Evolutionary conservation across 495 filamentous ascomycete genomes (phyloP).

Genomic region (Hamigera avellanea): DNA sequence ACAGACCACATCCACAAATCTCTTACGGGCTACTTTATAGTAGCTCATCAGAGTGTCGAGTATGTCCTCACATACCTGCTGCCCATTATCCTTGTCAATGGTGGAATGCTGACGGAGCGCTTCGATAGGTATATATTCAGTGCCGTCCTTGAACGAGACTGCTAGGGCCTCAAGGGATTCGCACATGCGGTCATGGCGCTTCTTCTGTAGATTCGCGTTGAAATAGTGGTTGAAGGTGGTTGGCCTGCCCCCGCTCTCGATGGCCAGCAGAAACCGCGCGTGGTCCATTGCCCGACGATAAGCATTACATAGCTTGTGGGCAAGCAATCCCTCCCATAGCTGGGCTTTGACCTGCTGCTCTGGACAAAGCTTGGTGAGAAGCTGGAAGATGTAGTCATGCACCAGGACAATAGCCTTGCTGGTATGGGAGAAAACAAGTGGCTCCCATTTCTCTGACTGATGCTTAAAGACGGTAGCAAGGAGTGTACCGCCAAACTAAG

Average conservation of each 20-base stretch:
- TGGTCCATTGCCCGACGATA: constrained; percentile 35
- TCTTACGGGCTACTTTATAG: constrained; percentile 45
- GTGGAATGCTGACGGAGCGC: no score
- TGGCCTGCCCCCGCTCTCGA: constrained; percentile 34
- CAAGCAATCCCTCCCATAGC: constrained; percentile 29
- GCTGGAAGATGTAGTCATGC: constrained; percentile 32
- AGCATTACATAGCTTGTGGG: constrained; percentile 25
- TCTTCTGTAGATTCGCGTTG: constrained; percentile 34
- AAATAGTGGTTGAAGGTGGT: constrained; percentile 45
- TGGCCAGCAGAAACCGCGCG: constrained; percentile 31
- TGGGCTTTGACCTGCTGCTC: constrained; percentile 24
- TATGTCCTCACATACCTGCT: constrained; percentile 27
- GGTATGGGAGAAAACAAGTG: constrained; percentile 35
- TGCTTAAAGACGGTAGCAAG: constrained; percentile 37
- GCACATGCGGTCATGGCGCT: constrained; percentile 13
- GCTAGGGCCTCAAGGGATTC: no score
- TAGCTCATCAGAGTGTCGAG: constrained; percentile 48
- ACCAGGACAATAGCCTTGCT: constrained; percentile 30
- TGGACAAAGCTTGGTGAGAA: constrained; percentile 22
- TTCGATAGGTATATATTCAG: no score
- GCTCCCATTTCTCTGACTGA: constrained; percentile 43
- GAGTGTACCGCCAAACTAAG: no score
- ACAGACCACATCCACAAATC: constrained; percentile 46
- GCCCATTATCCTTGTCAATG: no score
- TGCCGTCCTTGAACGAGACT: no score